phyloP scores from a whole-genome alignment of 1,284 basidiomycete species.

The Exobasidium cylindrosporum region DNA sequence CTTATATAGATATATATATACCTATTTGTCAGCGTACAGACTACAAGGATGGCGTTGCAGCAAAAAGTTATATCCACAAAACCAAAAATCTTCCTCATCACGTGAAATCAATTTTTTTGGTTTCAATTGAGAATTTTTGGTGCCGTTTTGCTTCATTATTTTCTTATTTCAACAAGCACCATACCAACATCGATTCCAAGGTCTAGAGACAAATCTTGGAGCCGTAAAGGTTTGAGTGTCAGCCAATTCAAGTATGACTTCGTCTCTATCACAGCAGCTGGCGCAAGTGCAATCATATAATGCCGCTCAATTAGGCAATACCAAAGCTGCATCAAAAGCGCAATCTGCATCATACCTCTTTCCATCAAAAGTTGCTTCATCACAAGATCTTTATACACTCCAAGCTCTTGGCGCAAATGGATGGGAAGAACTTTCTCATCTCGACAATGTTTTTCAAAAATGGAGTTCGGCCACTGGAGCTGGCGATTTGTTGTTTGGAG shows the following conservation, averaged over 20 bases:
- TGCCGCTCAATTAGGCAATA: background rate
- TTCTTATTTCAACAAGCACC: no score
- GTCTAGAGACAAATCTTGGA: no score
- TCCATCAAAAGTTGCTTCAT: constrained; percentile 42
- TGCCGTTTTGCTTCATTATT: no score
- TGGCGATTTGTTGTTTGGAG: constrained; percentile 77
- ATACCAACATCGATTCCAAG: no score
- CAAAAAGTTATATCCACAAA: no score
- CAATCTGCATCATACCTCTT: constrained; percentile 71
- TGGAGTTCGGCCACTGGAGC: constrained; percentile 45
- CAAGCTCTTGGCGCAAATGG: constrained; percentile 79
- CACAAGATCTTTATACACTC: constrained; percentile 69
- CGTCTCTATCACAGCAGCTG: constrained; percentile 6
- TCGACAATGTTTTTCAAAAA: constrained; percentile 29
- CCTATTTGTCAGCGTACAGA: no score
- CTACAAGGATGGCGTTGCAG: no score
- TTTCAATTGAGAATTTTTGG: no score
- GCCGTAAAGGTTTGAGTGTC: no score
- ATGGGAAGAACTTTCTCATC: constrained; percentile 64
- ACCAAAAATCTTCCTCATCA: no score
- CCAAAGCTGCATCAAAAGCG: background rate
- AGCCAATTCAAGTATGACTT: constrained; percentile 2
- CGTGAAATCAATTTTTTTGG: no score
- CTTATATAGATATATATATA: no score
- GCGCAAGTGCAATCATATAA: constrained; percentile 6